Percentiles rank a stretch among this genome's conserved stretches.
Conservation (phyloP, 2,329 filamentous ascomycete species). For the Penicillium decumbens region DNA sequence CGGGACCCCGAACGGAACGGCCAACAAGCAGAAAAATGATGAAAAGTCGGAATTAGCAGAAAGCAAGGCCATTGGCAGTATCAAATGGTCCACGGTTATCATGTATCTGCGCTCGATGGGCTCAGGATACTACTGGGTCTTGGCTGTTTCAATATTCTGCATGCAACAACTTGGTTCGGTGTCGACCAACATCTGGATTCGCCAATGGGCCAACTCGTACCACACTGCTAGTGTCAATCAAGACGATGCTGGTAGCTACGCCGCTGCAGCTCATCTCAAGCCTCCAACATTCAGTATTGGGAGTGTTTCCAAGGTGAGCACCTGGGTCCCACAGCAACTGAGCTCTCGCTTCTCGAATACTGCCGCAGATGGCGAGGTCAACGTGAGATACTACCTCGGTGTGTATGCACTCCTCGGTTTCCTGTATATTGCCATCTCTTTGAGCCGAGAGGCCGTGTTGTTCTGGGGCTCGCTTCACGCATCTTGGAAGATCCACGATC, state of each 20-base stretch:
- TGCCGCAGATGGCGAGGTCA: slow-evolving; percentile 52
- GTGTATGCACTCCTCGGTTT: slow-evolving; percentile 78
- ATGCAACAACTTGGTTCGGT: slow-evolving; percentile 81
- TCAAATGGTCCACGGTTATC: slow-evolving; percentile 79
- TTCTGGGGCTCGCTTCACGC: slow-evolving; percentile 89
- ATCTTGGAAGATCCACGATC: slow-evolving; percentile 75
- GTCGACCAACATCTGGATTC: slow-evolving; percentile 89
- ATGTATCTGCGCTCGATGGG: slow-evolving; percentile 90
- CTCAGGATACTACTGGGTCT: slow-evolving; percentile 90
- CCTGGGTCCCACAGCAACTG: slow-evolving; percentile 28
- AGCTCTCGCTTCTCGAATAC: slow-evolving; percentile 15
- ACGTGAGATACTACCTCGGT: slow-evolving; percentile 76
- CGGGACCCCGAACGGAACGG: slow-evolving; percentile 43
- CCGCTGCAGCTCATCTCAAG: slow-evolving; percentile 37
- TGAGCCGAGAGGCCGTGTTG: slow-evolving; percentile 78
- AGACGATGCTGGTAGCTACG: slow-evolving; percentile 39
- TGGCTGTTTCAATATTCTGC: slow-evolving; percentile 69
- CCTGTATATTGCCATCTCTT: slow-evolving; percentile 71
- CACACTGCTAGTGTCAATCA: slow-evolving; percentile 42
- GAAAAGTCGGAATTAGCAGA: slow-evolving; percentile 58
- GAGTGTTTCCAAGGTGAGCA: slow-evolving; percentile 33
- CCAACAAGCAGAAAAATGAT: slow-evolving; percentile 40
- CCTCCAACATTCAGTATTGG: slow-evolving; percentile 36
- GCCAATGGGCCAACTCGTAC: slow-evolving; percentile 92
- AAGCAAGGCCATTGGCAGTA: slow-evolving; percentile 74